Conservation (phyloP, 73 alveolate species). For the Tetrahymena elliotti region DNA sequence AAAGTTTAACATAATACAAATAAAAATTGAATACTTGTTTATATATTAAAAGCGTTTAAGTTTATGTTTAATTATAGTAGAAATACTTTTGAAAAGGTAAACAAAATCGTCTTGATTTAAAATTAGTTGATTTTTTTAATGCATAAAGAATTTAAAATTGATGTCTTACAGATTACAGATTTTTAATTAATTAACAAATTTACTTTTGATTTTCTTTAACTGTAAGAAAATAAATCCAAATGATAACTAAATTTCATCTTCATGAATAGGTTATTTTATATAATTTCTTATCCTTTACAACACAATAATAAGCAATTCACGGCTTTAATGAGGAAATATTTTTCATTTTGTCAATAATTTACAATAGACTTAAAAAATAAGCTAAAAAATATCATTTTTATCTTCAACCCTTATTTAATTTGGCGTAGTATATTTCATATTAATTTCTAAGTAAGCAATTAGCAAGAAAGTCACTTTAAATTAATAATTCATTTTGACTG, state of each 20-base stretch:
- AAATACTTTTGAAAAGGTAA: too few relatives aligned
- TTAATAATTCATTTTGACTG: too few relatives aligned
- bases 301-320: not conserved
- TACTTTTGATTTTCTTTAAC: not conserved
- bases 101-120: too few relatives aligned
- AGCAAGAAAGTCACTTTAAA: too few relatives aligned
- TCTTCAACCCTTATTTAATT: not conserved
- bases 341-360: too few relatives aligned
- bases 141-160: not conserved
- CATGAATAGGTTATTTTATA: too few relatives aligned
- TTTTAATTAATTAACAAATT: not conserved
- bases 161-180: not conserved
- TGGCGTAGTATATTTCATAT: not conserved
- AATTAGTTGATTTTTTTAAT: too few relatives aligned
- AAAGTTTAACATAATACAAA: too few relatives aligned
- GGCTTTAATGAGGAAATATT: not conserved
- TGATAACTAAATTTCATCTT: not conserved
- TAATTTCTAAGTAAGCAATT: not conserved
- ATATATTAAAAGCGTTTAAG: too few relatives aligned
- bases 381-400: too few relatives aligned
- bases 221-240: not conserved
- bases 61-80: too few relatives aligned
- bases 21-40: too few relatives aligned
- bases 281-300: not conserved
- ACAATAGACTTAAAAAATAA: not conserved